Evolutionary conservation across 2,329 filamentous ascomycete species (phyloP).

Genomic region (Sporothrix pseudoabietina): DNA sequence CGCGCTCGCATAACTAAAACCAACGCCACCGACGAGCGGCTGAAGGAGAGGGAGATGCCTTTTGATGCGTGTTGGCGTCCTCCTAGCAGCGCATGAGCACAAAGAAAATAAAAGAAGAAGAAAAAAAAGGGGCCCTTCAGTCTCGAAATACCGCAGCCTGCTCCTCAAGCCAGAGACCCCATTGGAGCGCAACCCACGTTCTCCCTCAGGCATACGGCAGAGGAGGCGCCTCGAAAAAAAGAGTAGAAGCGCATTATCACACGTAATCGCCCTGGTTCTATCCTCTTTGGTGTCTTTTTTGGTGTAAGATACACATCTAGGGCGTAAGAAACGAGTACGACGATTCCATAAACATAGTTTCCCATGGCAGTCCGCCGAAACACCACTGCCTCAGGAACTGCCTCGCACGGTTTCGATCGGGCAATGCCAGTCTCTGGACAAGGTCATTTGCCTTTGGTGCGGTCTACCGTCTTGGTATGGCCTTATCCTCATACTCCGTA

Average conservation of each 20-base stretch:
- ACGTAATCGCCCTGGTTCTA: slow-evolving; percentile 14
- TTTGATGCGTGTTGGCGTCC: not conserved
- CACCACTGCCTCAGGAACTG: slow-evolving; percentile 28
- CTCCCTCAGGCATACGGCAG: not conserved
- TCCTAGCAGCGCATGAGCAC: not conserved
- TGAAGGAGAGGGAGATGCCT: not conserved
- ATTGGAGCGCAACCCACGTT: slow-evolving; percentile 5
- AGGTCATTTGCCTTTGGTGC: not conserved
- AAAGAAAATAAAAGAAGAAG: not conserved
- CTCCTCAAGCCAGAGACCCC: not conserved
- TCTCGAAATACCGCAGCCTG: slow-evolving; percentile 4
- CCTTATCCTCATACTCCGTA: not conserved
- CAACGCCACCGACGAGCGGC: not conserved
- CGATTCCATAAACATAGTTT: not conserved
- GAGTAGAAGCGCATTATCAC: not conserved
- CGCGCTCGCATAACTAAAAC: not conserved
- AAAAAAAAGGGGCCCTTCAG: not conserved
- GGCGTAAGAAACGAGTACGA: not conserved
- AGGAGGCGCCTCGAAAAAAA: not conserved
- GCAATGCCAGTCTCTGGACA: slow-evolving; percentile 20
- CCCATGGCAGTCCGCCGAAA: slow-evolving; percentile 24
- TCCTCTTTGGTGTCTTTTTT: not conserved
- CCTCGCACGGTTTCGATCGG: slow-evolving; percentile 30
- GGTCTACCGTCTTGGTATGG: not conserved
- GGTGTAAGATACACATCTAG: not conserved